Percentiles rank a stretch among this genome's conserved stretches.
These are phyloP conservation scores for Thinopyrum elongatum DNA, from an alignment of 176 grass and related monocot genomes.

Conservation along the genomic window DNA sequence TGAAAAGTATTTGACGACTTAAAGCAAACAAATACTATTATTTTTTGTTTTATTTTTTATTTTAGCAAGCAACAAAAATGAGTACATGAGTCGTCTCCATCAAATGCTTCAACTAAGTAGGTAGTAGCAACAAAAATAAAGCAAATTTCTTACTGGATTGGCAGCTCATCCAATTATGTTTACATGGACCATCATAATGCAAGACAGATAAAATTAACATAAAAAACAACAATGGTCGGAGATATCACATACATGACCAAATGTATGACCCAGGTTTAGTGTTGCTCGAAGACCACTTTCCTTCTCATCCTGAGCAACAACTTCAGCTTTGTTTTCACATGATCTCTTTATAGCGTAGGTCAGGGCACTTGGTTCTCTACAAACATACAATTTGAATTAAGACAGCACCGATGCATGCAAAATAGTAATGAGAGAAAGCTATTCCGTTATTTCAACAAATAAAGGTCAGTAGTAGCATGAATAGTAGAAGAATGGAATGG, in stretches of 20 bases:
- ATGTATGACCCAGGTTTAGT: slow-evolving; percentile 95
- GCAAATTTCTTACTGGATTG: background rate
- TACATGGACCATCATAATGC: background rate
- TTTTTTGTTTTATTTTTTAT: background rate
- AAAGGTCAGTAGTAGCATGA: slow-evolving; percentile 7
- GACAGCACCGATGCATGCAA: background rate
- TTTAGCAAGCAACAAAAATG: background rate
- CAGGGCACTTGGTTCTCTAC: slow-evolving; percentile 79
- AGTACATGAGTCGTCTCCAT: background rate
- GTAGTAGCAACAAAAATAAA: background rate
- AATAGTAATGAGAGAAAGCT: background rate
- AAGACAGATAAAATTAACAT: background rate
- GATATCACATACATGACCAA: slow-evolving; percentile 79
- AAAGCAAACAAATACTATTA: background rate
- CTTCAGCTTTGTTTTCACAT: slow-evolving; percentile 99
- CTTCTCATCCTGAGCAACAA: slow-evolving; percentile 92
- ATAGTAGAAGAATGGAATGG: slow-evolving; percentile 1
- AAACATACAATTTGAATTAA: slow-evolving; percentile 30
- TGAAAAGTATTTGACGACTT: background rate
- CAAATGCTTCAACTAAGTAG: slow-evolving; percentile 9
- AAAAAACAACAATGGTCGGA: background rate
- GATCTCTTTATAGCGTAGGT: slow-evolving; percentile 92
- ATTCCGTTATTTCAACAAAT: background rate
- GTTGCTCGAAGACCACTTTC: slow-evolving; percentile 92
- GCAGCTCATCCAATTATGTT: background rate